Base-by-base conservation (phyloP, 805 yeast genomes). In the Cephaloascus fragrans region DNA sequence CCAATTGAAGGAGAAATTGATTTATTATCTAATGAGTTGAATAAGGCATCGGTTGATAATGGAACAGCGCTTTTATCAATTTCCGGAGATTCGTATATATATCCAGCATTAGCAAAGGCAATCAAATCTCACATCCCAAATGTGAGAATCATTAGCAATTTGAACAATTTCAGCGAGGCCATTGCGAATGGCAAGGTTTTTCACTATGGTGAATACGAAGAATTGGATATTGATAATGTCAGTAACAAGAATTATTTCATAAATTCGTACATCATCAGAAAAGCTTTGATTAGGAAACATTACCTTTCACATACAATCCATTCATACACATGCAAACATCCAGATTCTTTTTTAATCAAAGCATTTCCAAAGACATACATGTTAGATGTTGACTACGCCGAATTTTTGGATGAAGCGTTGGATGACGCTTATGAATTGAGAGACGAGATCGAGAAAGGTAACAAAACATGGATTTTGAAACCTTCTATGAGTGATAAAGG, bases 401-500 rank as follows among this genome's bases (percentile, higher is more conserved):
- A 93, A 56, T 93, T 93, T 50, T 63, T 93, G 37, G 97, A 93
- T 50, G 98, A 93, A 54, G 73, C 96, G 0, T 65, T 93, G 35
- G 97, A 90, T 56, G 98, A 93, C 50, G 80, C 84, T 31, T 89
- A 83, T 64, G 98, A 90, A 52, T 66, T 93, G 37, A 64, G 95
- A 42, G 82, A 81, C 38, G 96, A 83, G 47, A 62, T 93, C 26
- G 81, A 80, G 42, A 55, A 58, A 9, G 75, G 74, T 12, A 49
- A 54, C 17, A 76, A 73, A 46, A 74, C 81, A 36, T 90, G 94
- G 89, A 93, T 93, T 31, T 68, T 93, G 55, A 93, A 93, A 55
- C 98, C 98, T 14, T 80, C 95, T 46, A 88, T 93, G 96, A 83
- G 95, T 51, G 98, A 93, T 54, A 81, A 90, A 54, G 98, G 96